A percentile compares a stretch with the other conserved stretches of the same genome.
phyloP scores from a whole-genome alignment of 768 basidiomycete species.

The Brasilioporus rufonigricans region DNA sequence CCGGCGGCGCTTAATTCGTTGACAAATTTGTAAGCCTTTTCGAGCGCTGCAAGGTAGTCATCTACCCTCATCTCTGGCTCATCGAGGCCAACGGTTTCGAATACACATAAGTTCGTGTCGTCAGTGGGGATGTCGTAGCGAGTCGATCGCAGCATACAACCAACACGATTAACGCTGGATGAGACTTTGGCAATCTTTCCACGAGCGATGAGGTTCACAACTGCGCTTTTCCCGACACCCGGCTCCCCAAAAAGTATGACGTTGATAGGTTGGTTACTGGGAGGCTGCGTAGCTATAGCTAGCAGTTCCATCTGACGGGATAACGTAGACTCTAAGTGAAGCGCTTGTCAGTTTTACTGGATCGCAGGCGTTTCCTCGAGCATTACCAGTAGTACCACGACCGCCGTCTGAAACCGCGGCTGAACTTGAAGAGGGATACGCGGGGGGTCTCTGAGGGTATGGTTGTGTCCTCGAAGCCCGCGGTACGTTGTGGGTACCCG shows the following conservation, averaged over 20 bases:
- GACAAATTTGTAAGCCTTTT: conserved; percentile 28
- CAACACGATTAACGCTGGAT: conserved; percentile 7
- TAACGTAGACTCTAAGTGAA: background rate
- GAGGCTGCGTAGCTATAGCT: background rate
- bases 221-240: conserved; percentile 6
- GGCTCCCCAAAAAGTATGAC: conserved; percentile 4
- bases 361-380: background rate
- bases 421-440: background rate
- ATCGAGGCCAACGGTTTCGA: conserved; percentile 33
- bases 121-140: background rate
- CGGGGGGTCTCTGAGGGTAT: background rate
- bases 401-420: background rate
- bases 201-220: too few species aligned
- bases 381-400: background rate
- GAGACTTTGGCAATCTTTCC: background rate
- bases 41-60: conserved; percentile 28
- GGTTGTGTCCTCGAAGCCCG: background rate
- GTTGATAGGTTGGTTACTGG: background rate
- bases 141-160: conserved; percentile 28
- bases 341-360: background rate
- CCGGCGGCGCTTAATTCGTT: conserved; percentile 19
- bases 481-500: background rate
- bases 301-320: too few species aligned
- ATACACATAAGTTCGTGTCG: conserved; percentile 30
- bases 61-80: conserved; percentile 29